Conservation (phyloP, 2,329 filamentous ascomycete species). For the Sporothrix mexicana region DNA sequence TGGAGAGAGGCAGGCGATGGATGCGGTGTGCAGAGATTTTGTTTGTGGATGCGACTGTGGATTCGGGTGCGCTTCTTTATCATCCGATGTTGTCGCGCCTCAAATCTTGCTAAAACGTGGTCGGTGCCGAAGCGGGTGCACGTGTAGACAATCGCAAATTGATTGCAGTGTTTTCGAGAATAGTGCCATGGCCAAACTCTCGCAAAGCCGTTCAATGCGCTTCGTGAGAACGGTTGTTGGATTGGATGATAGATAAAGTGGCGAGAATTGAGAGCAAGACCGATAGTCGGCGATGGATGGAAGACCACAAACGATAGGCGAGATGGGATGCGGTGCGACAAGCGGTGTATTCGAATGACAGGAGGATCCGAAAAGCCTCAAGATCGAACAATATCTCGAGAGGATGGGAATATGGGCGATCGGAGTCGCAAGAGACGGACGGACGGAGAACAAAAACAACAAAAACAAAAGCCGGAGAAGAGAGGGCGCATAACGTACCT, state of each 20-base stretch:
- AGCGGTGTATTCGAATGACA: slow-evolving; percentile 10
- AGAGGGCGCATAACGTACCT: slow-evolving; percentile 20
- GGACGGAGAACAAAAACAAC: slow-evolving; percentile 21
- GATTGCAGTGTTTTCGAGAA: neutral
- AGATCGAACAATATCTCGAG: neutral
- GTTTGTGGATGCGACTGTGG: neutral
- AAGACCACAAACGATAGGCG: neutral
- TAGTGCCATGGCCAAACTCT: too few species aligned
- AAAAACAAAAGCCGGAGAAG: slow-evolving; percentile 8
- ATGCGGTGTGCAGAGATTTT: neutral
- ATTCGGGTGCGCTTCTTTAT: neutral
- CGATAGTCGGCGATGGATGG: neutral
- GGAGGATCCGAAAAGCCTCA: neutral
- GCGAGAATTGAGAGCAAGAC: neutral
- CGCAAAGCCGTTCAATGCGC: neutral
- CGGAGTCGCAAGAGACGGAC: neutral
- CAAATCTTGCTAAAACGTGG: neutral
- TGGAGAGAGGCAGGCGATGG: neutral
- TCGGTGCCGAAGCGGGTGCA: neutral
- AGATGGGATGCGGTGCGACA: neutral
- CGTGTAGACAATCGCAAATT: neutral
- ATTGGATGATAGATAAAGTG: neutral
- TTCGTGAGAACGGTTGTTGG: neutral
- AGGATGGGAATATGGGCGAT: neutral
- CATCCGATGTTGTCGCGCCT: neutral